Percentiles rank a stretch among this genome's conserved stretches.
These are phyloP conservation scores for Syncephalastrum sp. DNA, from an alignment of 371 early-diverging fungal genomes.

Conservation along the genomic window DNA sequence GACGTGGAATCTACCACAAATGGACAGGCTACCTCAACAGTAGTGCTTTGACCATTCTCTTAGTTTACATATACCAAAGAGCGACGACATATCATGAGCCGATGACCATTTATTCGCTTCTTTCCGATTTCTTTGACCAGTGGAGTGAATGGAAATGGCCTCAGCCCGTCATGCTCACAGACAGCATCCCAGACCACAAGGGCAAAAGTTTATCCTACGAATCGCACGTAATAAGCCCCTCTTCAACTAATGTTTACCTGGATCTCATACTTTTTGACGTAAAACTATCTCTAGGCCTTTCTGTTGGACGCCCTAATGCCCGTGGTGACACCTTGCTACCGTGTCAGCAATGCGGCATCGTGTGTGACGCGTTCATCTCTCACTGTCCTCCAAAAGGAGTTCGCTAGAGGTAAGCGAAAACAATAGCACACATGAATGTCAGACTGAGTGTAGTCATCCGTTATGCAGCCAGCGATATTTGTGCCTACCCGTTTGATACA, in stretches of 20 bases:
- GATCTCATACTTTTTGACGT: neutral
- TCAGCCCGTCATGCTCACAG: conserved; percentile 29
- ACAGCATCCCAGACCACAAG: conserved; percentile 24
- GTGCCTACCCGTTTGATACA: neutral
- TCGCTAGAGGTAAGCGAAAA: conserved; percentile 31
- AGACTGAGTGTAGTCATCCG: conserved; percentile 1
- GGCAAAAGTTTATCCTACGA: conserved; percentile 11
- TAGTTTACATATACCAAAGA: conserved; percentile 28
- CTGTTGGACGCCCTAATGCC: conserved; percentile 37
- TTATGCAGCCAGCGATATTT: neutral
- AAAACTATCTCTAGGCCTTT: conserved; percentile 9
- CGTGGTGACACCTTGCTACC: conserved; percentile 44
- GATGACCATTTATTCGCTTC: conserved; percentile 10
- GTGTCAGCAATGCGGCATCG: conserved; percentile 27
- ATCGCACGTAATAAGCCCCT: conserved; percentile 12
- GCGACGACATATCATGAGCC: neutral
- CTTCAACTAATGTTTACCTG: neutral
- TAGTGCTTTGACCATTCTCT: conserved; percentile 28
- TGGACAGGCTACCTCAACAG: conserved; percentile 42
- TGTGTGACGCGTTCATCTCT: conserved; percentile 32
- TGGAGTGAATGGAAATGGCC: conserved; percentile 45
- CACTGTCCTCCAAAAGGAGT: conserved; percentile 25
- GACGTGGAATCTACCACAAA: conserved; percentile 34
- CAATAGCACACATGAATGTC: neutral
- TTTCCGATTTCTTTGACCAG: conserved; percentile 24